Evolutionary conservation across 2,329 filamentous ascomycete genomes (phyloP).

Genomic region (Fusarium duplospermum): DNA sequence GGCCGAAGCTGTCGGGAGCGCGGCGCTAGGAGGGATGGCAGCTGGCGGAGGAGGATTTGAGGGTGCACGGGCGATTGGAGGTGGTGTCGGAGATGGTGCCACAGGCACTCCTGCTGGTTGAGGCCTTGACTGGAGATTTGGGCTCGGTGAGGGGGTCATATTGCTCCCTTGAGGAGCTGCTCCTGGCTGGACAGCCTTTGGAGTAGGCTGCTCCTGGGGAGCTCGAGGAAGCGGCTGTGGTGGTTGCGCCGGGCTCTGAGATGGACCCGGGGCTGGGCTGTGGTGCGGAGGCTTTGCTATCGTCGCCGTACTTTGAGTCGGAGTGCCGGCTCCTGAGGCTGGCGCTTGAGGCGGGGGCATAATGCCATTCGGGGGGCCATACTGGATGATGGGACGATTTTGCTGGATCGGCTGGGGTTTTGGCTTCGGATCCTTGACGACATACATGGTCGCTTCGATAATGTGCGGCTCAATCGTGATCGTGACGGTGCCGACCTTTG

Average conservation of each 20-base stretch:
- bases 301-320: constrained; percentile 33
- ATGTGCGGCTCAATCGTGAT: constrained; percentile 85
- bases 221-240: constrained; percentile 28
- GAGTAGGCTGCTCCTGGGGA: constrained; percentile 21
- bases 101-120: constrained; percentile 24
- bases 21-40: constrained; percentile 17
- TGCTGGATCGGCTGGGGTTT: constrained; percentile 52
- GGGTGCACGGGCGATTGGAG: constrained; percentile 34
- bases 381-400: constrained; percentile 70
- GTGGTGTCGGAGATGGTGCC: constrained; percentile 37
- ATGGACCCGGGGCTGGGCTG: constrained; percentile 32
- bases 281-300: constrained; percentile 31
- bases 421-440: constrained; percentile 73
- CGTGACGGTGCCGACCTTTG: constrained; percentile 77
- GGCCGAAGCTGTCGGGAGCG: constrained; percentile 31
- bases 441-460: constrained; percentile 80
- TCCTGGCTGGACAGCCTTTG: constrained; percentile 22
- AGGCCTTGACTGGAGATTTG: constrained; percentile 33
- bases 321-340: constrained; percentile 41
- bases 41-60: constrained; percentile 34
- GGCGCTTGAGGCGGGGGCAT: constrained; percentile 66
- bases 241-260: constrained; percentile 33
- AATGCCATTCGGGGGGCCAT: constrained; percentile 71
- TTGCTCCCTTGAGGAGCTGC: constrained; percentile 30
- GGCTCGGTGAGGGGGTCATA: constrained; percentile 28